Base-by-base conservation (phyloP, 192 early-diverging fungal species). In the Backusella luteola region DNA sequence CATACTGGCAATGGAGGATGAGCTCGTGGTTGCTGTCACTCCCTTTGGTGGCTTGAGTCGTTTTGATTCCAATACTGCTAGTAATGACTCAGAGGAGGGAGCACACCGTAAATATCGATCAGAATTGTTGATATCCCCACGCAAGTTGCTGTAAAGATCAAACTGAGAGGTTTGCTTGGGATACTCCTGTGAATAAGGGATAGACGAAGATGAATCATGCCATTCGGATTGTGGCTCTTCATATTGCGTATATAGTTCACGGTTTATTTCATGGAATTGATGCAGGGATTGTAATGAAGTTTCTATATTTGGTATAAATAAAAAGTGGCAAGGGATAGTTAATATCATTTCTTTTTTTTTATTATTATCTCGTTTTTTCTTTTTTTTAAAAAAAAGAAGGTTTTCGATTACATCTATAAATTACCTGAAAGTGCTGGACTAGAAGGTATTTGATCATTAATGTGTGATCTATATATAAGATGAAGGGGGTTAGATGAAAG, bases 51-150 rank as follows among this genome's bases (percentile, higher is more conserved):
- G 34, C 5, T 23, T 44, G 34, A 5, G 42, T 17, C 72, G 46
- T 66, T 91, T 93, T 77, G 85, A 86, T 77, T 92, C 92, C 26
- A 93, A 79, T 81, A 93, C 83, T 44, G 90, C 88, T 53, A 93
- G 81, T 34, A 93, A 82, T 4, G 92, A 92, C 42, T 92, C 91
- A 19, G 91, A 87, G 1, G 92, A 93, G 7, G 92, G 91, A 8
- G 92, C 89, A 69, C 86, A 93, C 0, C 85, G 86, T 21, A 89
- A 88, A 69, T 92, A 93, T 46, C 91, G 88, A 23, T 88, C 89
- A 35, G 77, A 53, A 32, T 69, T 46, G 19, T 74, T 72, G 19
- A 78, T 66, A 1, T 78, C 77, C 15, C 59, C 66, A 39, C 34
- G 53, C 3, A 69, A 32, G 17, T 78, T 41, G 26, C 23, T 63